Evolutionary conservation across 139 green algal genomes (phyloP).

Genomic region (Coccomyxa sp.): DNA sequence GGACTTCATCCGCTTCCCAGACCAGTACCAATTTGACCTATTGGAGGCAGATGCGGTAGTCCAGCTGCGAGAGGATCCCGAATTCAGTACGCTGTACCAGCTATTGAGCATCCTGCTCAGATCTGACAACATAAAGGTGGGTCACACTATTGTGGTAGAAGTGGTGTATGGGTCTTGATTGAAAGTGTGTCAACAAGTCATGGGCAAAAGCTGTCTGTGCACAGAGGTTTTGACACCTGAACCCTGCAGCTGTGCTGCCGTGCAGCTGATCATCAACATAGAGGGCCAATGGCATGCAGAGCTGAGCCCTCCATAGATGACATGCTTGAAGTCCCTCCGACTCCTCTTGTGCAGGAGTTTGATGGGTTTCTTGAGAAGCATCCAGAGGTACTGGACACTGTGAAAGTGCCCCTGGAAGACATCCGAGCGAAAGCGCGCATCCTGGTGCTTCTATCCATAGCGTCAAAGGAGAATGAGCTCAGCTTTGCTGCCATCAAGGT

Average conservation of each 20-base stretch:
- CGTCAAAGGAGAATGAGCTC: background rate
- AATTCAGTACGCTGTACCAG: background rate
- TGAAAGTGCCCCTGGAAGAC: constrained; percentile 1
- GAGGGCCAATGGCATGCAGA: background rate
- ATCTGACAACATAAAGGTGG: constrained; percentile 4
- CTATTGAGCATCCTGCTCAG: background rate
- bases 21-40: constrained; percentile 10
- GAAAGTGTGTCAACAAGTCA: no score
- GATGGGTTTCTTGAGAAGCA: background rate
- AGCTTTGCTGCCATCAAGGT: constrained; percentile 6
- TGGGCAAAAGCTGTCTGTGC: no score
- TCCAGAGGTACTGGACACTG: constrained; percentile 8
- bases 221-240: no score
- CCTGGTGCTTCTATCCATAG: constrained; percentile 3
- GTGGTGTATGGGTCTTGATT: background rate
- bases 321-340: background rate
- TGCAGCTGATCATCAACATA: no score
- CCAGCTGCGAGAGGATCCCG: background rate
- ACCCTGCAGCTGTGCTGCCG: no score
- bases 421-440: constrained; percentile 4
- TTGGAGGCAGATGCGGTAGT: background rate
- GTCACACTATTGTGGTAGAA: background rate
- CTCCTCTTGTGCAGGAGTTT: background rate
- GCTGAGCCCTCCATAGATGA: background rate
- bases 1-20: constrained; percentile 3